These are phyloP conservation scores for Escallonia rubra DNA, from an alignment of 129 eudicot species.

Conservation along the genomic window DNA sequence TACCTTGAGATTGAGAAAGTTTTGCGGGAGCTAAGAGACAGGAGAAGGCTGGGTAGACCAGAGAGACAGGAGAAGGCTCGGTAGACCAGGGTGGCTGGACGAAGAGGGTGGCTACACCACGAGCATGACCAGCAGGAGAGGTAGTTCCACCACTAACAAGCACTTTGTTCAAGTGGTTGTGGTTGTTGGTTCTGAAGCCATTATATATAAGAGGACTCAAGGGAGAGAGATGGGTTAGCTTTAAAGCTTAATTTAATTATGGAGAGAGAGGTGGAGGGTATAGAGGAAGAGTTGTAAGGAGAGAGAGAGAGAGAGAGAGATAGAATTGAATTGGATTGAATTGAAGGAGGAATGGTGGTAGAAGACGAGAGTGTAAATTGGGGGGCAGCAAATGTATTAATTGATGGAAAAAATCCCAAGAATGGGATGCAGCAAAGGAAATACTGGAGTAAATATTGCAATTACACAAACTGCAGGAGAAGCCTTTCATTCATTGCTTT, in stretches of 20 bases:
- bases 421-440: slow-evolving; percentile 46
- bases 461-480: slow-evolving; percentile 43
- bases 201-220: slow-evolving; percentile 43
- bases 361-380: slow-evolving; percentile 49
- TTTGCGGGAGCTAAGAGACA: no score
- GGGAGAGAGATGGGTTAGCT: slow-evolving; percentile 33
- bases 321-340: slow-evolving; percentile 18
- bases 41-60: neutral
- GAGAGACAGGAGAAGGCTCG: neutral
- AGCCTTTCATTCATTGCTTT: slow-evolving; percentile 63
- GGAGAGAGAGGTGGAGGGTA: slow-evolving; percentile 31
- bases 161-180: slow-evolving; percentile 17
- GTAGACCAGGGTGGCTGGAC: slow-evolving; percentile 5
- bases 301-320: slow-evolving; percentile 22
- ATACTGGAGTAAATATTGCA: slow-evolving; percentile 46
- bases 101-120: neutral
- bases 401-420: slow-evolving; percentile 51
- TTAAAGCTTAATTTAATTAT: slow-evolving; percentile 55
- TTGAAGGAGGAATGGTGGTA: slow-evolving; percentile 23
- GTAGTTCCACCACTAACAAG: slow-evolving; percentile 2
- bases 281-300: neutral
- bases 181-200: slow-evolving; percentile 51
- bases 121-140: slow-evolving; percentile 16
- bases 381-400: slow-evolving; percentile 59
- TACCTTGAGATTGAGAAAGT: neutral